Evolutionary conservation across 768 basidiomycete species (phyloP), one percentile per base, ranked within the genome.

Genomic region (Mycena indigotica): DNA sequence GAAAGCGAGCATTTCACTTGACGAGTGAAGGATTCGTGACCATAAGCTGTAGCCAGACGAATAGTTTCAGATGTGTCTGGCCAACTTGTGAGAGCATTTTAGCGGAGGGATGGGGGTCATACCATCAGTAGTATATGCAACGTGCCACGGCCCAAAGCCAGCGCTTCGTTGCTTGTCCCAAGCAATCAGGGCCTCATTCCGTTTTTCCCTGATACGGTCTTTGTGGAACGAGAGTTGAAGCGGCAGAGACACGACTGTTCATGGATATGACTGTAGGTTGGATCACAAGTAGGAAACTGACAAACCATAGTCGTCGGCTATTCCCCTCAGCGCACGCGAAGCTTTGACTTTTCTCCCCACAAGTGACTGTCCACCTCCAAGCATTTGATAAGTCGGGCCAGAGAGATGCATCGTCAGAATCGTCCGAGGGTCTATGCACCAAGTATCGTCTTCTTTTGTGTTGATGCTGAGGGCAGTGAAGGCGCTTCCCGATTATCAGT

Each of bases 361-460:
- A 16, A 89, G 63, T 8, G 46, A 48, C 24, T 48, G 46, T 28
- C 46, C 46, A 10, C 46, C 15, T 1, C 89, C 87, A 6, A 89
- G 75, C 5, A 70, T 70, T 61, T 88, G 80, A 66, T 89, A 89
- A 0, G 83, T 82, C 17, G 74, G 72, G 67, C 84, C 85, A 40
- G 75, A 75, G 4, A 85, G 75, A 24, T 74, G 81, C 19, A 89
- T 67, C 0, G 84, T 84, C 57, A 91, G 69, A 41, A 84, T 62
- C 3, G 85, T 84, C 17, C 85, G 80, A 2, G 78, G 74, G 64
- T 90, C 88, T 54, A 89, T 74, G 64, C 86, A 88, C 89, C 90
- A 91, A 2, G 77, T 77, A 58, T 89, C 87, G 28, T 84, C 81
- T 29, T 67, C 65, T 24, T 70, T 62, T 3, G 66, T 56, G 56